A percentile compares a stretch with the other conserved stretches of the same genome.
These are phyloP conservation scores for Saturnispora sanitii DNA, from an alignment of 805 yeast genomes.

Conservation along the genomic window DNA sequence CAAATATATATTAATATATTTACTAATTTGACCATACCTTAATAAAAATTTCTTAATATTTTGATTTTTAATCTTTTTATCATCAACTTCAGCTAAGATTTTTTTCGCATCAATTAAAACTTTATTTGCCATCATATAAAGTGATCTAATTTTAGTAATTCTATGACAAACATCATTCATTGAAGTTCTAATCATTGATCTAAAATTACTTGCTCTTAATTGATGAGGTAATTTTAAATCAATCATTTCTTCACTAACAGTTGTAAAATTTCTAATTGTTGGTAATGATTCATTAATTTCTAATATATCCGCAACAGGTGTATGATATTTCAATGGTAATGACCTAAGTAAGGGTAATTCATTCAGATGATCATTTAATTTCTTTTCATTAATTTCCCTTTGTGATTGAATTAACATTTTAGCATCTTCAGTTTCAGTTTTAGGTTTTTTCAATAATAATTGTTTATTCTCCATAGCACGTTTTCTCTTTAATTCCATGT, in stretches of 20 bases:
- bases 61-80: neutral
- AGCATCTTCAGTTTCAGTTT: slow-evolving; percentile 1
- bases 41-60: slow-evolving; percentile 1
- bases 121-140: slow-evolving; percentile 4
- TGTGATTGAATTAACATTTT: neutral
- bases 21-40: slow-evolving; percentile 5
- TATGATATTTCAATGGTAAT: slow-evolving; percentile 14
- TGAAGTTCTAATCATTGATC: slow-evolving; percentile 5
- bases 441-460: slow-evolving; percentile 4
- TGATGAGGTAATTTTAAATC: slow-evolving; percentile 5
- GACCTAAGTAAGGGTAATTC: slow-evolving; percentile 8
- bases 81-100: neutral
- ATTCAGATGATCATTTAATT: slow-evolving; percentile 2
- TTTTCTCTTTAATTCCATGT: neutral
- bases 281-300: slow-evolving; percentile 1
- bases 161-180: slow-evolving; percentile 10
- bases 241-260: slow-evolving; percentile 5
- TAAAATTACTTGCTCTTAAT: slow-evolving; percentile 2
- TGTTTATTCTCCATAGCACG: slow-evolving; percentile 9
- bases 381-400: neutral
- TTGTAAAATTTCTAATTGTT: slow-evolving; percentile 5
- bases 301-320: slow-evolving; percentile 4
- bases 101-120: neutral
- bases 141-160: slow-evolving; percentile 6
- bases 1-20: neutral